Percentiles rank a stretch among this genome's conserved stretches.
phyloP scores from a whole-genome alignment of 1,284 basidiomycete species.

The Porodaedalea pini region DNA sequence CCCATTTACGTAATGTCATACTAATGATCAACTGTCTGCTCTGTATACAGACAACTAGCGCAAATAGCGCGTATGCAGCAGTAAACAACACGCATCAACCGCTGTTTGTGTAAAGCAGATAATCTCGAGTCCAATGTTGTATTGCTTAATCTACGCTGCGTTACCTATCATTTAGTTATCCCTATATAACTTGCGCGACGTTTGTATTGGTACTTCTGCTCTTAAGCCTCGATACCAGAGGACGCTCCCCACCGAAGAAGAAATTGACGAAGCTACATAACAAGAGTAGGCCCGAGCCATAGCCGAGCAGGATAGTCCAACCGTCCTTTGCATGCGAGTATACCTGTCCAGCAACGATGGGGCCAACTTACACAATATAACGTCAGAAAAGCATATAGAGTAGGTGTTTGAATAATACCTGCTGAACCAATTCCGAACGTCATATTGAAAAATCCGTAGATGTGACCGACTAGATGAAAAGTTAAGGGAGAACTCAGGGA shows the following conservation, averaged over 20 bases:
- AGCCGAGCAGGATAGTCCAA: conserved; percentile 9
- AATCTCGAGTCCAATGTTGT: no score
- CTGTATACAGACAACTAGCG: no score
- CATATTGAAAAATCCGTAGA: conserved; percentile 66
- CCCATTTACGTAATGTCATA: no score
- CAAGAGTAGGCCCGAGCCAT: conserved; percentile 1
- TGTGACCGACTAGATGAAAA: conserved; percentile 50
- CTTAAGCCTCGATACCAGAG: conserved; percentile 2
- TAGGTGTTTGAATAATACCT: conserved; percentile 30
- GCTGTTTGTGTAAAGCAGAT: no score
- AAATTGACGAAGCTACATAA: conserved; percentile 1
- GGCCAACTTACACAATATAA: conserved; percentile 48
- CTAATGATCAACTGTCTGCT: no score
- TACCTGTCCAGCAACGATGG: conserved; percentile 63
- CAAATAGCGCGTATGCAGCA: no score
- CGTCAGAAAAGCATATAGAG: conserved; percentile 16
- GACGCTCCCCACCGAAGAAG: conserved; percentile 11
- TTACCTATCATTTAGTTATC: no score
- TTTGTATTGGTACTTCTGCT: not conserved
- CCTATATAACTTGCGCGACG: no score
- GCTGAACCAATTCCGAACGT: conserved; percentile 62
- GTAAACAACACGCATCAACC: no score
- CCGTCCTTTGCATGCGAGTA: conserved; percentile 13
- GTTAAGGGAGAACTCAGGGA: not conserved
- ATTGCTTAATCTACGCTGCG: no score